Evolutionary conservation across 202 grass and related monocot genomes (phyloP).

Genomic region (Cymbopogon flexuosus): DNA sequence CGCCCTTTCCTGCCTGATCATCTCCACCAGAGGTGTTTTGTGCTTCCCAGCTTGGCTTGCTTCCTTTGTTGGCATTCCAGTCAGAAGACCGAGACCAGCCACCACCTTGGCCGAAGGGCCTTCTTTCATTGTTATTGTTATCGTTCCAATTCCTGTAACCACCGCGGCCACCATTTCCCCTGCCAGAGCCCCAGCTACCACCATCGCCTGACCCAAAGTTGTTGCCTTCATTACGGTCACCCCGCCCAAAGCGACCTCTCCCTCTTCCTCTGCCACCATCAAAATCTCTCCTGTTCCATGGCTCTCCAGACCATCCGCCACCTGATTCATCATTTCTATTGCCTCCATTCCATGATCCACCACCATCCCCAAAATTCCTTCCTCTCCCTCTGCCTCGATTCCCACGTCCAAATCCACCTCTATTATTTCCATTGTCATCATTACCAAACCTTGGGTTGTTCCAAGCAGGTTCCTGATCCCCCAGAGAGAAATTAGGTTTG

Average conservation of each 20-base stretch:
- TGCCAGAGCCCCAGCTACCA: neutral
- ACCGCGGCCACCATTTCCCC: constrained; percentile 34
- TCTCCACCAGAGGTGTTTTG: constrained; percentile 32
- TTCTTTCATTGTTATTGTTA: too few relatives aligned
- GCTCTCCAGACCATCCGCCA: constrained; percentile 38
- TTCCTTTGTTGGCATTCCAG: constrained; percentile 32
- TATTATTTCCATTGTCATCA: constrained; percentile 46
- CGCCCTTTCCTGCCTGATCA: constrained; percentile 35
- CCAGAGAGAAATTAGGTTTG: neutral
- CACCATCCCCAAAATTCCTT: constrained; percentile 36
- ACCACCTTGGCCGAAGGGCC: too few relatives aligned
- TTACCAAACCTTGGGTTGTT: constrained; percentile 47
- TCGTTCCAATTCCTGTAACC: too few relatives aligned
- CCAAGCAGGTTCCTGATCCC: constrained; percentile 59
- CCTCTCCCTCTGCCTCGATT: constrained; percentile 57
- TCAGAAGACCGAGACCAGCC: too few relatives aligned
- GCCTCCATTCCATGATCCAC: constrained; percentile 51
- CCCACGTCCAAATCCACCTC: constrained; percentile 35
- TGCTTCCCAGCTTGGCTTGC: constrained; percentile 34
- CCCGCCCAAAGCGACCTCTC: constrained; percentile 35
- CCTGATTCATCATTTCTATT: constrained; percentile 42
- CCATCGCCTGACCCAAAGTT: constrained; percentile 29
- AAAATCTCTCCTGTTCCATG: constrained; percentile 42
- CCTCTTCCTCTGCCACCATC: constrained; percentile 56
- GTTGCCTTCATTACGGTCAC: constrained; percentile 34